Percentiles rank a stretch among this genome's conserved stretches.
Evolutionary conservation across 805 yeast species (phyloP).

Genomic region (Candida sakaeoensis): DNA sequence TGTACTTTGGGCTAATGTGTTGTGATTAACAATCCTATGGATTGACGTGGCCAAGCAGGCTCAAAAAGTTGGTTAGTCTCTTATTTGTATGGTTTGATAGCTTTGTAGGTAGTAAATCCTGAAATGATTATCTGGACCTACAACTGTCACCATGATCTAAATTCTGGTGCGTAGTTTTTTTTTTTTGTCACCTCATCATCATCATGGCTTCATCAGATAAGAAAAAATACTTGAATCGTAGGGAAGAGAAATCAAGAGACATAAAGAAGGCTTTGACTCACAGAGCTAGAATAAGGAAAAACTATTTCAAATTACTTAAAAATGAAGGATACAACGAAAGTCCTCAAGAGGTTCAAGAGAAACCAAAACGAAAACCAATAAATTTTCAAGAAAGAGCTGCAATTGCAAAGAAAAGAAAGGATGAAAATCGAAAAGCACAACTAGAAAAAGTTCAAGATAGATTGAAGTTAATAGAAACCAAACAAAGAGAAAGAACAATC

Average conservation of each 20-base stretch:
- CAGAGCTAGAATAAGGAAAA: conserved; percentile 75
- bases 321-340: conserved; percentile 49
- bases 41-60: too few species aligned
- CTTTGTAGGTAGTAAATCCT: too few species aligned
- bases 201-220: conserved; percentile 7
- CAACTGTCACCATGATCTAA: background rate
- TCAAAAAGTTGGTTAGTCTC: too few species aligned
- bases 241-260: conserved; percentile 49
- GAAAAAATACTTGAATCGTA: conserved; percentile 15
- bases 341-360: conserved; percentile 6
- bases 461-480: conserved; percentile 28
- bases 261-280: conserved; percentile 75
- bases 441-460: conserved; percentile 39
- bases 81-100: too few species aligned
- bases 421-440: conserved; percentile 34
- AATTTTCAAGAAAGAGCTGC: conserved; percentile 44
- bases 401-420: conserved; percentile 46
- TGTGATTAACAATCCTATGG: too few species aligned
- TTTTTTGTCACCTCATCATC: conserved; percentile 2
- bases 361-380: conserved; percentile 22
- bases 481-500: conserved; percentile 39
- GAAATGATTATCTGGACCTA: too few species aligned
- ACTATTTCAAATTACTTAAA: conserved; percentile 74
- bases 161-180: background rate
- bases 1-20: too few species aligned